A percentile compares a stretch with the other conserved stretches of the same genome.
Evolutionary conservation across 192 early-diverging fungal genomes (phyloP).

Genomic region (Coemansia sp.): DNA sequence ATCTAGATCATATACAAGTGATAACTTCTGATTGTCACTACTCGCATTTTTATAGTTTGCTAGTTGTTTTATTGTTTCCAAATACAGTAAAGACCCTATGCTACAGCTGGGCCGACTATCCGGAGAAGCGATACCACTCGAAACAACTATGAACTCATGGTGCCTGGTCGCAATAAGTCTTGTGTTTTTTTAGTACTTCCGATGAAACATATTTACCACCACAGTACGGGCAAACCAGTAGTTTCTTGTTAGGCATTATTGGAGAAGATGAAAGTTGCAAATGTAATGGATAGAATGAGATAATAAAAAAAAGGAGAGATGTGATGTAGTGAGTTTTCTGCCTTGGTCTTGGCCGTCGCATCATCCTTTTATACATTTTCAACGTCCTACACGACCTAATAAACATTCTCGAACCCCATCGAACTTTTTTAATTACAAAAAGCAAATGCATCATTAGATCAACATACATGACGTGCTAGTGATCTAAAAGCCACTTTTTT

Average conservation of each 20-base stretch:
- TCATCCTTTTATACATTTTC: background rate
- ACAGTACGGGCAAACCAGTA: background rate
- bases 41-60: background rate
- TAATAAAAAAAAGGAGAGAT: background rate
- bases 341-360: background rate
- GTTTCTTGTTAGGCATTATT: background rate
- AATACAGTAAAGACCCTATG: background rate
- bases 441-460: background rate
- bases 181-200: background rate
- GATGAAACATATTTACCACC: background rate
- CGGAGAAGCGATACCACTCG: background rate
- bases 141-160: background rate
- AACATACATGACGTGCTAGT: background rate
- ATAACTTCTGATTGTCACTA: background rate
- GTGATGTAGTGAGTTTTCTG: background rate
- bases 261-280: background rate
- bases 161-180: background rate
- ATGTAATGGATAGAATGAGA: background rate
- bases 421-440: background rate
- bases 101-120: background rate
- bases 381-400: background rate
- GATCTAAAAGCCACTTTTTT: background rate
- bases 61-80: background rate
- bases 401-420: background rate
- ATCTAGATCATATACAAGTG: background rate